Base-by-base conservation (phyloP, 2,329 filamentous ascomycete species). In the Colletotrichum endophyticum region DNA sequence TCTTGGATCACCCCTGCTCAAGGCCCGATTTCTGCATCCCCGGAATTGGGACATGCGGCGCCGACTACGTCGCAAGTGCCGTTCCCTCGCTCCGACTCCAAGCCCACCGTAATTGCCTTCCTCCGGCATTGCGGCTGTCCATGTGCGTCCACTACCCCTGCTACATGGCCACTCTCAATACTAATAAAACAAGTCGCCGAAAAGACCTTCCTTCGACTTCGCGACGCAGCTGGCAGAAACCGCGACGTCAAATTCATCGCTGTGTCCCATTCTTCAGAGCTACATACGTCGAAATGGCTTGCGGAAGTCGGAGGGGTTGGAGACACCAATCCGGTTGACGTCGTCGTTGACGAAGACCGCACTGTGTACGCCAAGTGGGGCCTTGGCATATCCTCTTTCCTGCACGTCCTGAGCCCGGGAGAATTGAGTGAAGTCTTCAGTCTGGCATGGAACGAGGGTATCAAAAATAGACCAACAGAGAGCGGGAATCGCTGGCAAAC, bases 51-150 rank as follows among this genome's bases (percentile, higher is more conserved):
- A 9, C 28, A 44, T 7, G 6, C 27, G 7, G 70, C 73, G 9
- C 73, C 73, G 7, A 66, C 25, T 36, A 59, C 63, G 12, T n/a
- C 30, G 25, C 16, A 32, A 15, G n/a, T 76, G 8, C 87, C 88
- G 75, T 84, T 95, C 8, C 81, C 82, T 9, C 83, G 94, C n/a
- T 89, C 90, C 1, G 83, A 87, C 57, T 84, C 86, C 28, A 91
- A 90, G 79, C 91, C 92, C 1, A 91, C 89, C 0, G 82, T 95
- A 2, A 84, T 95, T 25, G 89, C 91, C 19, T 95, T 95, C 80
- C 87, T 95, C 8, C 88, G 94, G 39, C 93, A 95, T 82, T 95
- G 93, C 82, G 94, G 94, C 39, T 95, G 93, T 85, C 94, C 94
- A 13, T 95, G 94, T 94, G 89, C 81, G 89, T 84, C 12, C 44